Conservation (phyloP, 139 green algal species). For the Micractinium sp. region DNA sequence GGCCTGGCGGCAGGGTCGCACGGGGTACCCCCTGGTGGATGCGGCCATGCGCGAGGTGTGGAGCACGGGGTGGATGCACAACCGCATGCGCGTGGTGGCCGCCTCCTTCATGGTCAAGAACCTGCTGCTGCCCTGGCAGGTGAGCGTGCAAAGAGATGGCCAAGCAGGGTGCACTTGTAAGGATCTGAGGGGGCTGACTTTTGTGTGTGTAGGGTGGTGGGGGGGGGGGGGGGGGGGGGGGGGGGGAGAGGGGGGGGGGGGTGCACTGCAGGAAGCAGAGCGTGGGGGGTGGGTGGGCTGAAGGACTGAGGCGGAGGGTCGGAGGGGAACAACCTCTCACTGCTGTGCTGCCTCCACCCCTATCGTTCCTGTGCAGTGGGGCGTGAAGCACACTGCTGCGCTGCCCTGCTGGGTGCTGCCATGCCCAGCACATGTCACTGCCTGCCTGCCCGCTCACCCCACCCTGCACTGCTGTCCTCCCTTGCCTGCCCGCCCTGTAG, state of each 20-base stretch:
- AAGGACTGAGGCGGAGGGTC: too few relatives aligned
- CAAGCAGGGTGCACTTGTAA: too few relatives aligned
- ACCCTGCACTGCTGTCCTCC: background rate
- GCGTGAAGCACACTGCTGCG: too few relatives aligned
- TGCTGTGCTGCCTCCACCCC: background rate
- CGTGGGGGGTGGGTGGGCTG: too few relatives aligned
- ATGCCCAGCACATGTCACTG: background rate
- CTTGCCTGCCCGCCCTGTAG: conserved; percentile 78
- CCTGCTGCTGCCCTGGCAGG: conserved; percentile 93
- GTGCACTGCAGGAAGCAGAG: background rate
- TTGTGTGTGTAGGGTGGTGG: too few relatives aligned
- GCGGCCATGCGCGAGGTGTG: conserved; percentile 75
- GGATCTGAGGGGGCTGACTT: too few relatives aligned
- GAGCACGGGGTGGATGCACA: conserved; percentile 72
- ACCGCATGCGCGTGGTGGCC: conserved; percentile 46
- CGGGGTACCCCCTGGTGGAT: conserved; percentile 72
- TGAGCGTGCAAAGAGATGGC: too few relatives aligned
- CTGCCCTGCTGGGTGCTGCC: too few relatives aligned
- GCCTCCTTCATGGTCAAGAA: conserved; percentile 80
- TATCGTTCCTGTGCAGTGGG: too few relatives aligned
- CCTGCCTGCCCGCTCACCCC: background rate
- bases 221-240: too few relatives aligned
- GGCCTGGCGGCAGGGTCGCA: conserved; percentile 58
- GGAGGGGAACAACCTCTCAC: background rate
- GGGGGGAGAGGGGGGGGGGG: too few relatives aligned